A percentile compares a stretch with the other conserved stretches of the same genome.
Evolutionary conservation across 1,139 yeast genomes (phyloP).

Genomic region (Sugiyamaella pinicola): DNA sequence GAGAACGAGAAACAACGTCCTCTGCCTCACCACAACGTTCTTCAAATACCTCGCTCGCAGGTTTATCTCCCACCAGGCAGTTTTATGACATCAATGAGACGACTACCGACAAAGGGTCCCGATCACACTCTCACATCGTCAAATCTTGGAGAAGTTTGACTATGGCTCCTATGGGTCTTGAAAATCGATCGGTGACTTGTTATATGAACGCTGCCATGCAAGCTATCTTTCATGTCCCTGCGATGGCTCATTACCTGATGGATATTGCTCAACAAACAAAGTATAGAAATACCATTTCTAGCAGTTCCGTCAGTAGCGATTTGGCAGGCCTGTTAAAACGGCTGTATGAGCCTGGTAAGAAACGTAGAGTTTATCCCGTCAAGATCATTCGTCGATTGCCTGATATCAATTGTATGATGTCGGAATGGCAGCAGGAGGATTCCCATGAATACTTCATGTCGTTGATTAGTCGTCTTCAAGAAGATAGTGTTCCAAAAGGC

Average conservation of each 20-base stretch:
- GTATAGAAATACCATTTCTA: conserved; percentile 44
- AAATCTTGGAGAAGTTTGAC: conserved; percentile 54
- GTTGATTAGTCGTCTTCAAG: conserved; percentile 81
- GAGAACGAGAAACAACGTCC: too few species aligned
- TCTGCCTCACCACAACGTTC: too few species aligned
- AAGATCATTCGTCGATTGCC: conserved; percentile 69
- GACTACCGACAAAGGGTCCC: conserved; percentile 38
- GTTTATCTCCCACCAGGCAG: neutral
- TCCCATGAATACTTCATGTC: conserved; percentile 97
- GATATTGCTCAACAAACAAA: conserved; percentile 57
- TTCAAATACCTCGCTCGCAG: neutral
- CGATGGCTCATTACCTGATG: conserved; percentile 77
- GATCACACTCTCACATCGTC: conserved; percentile 50
- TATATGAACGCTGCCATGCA: conserved; percentile 96
- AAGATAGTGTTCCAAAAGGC: conserved; percentile 89
- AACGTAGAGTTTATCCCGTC: conserved; percentile 56
- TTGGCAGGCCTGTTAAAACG: conserved; percentile 70
- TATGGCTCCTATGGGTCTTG: conserved; percentile 69
- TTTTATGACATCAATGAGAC: conserved; percentile 40
- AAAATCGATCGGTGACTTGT: conserved; percentile 94
- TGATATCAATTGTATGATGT: conserved; percentile 94
- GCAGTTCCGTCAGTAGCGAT: conserved; percentile 66
- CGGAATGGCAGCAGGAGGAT: conserved; percentile 97
- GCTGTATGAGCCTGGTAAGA: conserved; percentile 56
- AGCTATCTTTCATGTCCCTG: conserved; percentile 86